Conservation (phyloP, 2,329 filamentous ascomycete genomes). For the Chaetomiaceae sp. region DNA sequence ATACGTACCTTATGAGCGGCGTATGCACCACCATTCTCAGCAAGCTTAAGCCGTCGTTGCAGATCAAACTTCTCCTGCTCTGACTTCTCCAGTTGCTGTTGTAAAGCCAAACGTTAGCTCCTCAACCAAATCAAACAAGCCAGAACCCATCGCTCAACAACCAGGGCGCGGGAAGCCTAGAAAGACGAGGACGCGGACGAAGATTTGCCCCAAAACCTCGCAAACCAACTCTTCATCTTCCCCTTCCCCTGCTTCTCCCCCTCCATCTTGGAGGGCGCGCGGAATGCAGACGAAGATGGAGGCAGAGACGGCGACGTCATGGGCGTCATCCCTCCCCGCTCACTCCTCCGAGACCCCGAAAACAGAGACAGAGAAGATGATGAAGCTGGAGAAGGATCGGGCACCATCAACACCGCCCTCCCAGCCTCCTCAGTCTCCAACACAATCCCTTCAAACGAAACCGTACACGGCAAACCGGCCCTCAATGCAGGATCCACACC, state of each 20-base stretch:
- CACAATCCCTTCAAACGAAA: not conserved
- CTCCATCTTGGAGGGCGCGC: not conserved
- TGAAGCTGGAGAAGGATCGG: too few species aligned
- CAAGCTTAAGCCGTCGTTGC: constrained; percentile 50
- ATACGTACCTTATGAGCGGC: constrained; percentile 51
- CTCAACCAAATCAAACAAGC: not conserved
- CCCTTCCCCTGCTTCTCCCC: not conserved
- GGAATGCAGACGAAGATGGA: not conserved
- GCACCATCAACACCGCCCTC: too few species aligned
- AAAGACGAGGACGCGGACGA: not conserved
- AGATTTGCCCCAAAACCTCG: not conserved
- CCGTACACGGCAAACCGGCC: constrained; percentile 13
- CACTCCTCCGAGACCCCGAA: too few species aligned
- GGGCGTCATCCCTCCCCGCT: too few species aligned
- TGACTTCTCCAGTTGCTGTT: constrained; percentile 54
- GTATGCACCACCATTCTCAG: constrained; percentile 45
- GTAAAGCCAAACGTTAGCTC: not conserved
- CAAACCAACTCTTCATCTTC: not conserved
- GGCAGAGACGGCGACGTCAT: not conserved
- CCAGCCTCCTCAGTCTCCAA: not conserved
- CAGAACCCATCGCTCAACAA: constrained; percentile 13
- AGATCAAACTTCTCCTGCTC: constrained; percentile 55
- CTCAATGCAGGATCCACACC: constrained; percentile 29
- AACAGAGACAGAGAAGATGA: too few species aligned
- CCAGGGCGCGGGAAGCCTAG: constrained; percentile 8